Evolutionary conservation across 345 rosid genomes (phyloP).

Genomic region (Murraya koenigii): DNA sequence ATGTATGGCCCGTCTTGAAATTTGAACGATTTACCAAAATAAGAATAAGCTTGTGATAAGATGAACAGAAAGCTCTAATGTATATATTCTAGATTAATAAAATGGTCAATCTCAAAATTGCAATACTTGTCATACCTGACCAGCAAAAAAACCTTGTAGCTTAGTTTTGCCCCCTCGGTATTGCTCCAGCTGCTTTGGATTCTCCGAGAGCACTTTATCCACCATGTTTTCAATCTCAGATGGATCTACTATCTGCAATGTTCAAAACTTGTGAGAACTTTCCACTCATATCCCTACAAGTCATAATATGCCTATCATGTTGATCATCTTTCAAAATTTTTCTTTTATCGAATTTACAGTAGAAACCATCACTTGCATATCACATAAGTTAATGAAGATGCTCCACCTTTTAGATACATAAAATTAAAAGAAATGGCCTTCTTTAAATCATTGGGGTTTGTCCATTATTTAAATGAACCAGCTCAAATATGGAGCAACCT

Average conservation of each 20-base stretch:
- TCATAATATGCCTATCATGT: not conserved
- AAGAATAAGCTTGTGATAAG: not conserved
- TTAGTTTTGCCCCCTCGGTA: slow-evolving; percentile 84
- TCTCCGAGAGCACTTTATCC: slow-evolving; percentile 64
- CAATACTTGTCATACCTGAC: slow-evolving; percentile 54
- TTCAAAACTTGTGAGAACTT: slow-evolving; percentile 16
- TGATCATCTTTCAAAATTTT: not conserved
- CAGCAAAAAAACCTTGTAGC: slow-evolving; percentile 87
- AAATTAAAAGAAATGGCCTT: not conserved
- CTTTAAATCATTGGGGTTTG: slow-evolving; percentile 4
- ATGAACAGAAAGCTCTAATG: not conserved
- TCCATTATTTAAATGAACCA: not conserved
- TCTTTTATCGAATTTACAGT: not conserved
- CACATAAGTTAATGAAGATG: not conserved
- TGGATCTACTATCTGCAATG: slow-evolving; percentile 69
- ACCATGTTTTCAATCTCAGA: slow-evolving; percentile 80
- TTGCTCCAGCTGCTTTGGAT: slow-evolving; percentile 84
- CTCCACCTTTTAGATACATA: not conserved
- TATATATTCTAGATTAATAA: not conserved
- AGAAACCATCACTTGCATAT: not conserved
- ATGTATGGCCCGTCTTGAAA: not conserved
- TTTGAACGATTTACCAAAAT: not conserved
- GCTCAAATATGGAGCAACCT: not conserved
- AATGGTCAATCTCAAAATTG: not conserved
- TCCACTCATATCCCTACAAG: not conserved